Evolutionary conservation across 768 basidiomycete species (phyloP).

Genomic region (Exidia glandulosa): DNA sequence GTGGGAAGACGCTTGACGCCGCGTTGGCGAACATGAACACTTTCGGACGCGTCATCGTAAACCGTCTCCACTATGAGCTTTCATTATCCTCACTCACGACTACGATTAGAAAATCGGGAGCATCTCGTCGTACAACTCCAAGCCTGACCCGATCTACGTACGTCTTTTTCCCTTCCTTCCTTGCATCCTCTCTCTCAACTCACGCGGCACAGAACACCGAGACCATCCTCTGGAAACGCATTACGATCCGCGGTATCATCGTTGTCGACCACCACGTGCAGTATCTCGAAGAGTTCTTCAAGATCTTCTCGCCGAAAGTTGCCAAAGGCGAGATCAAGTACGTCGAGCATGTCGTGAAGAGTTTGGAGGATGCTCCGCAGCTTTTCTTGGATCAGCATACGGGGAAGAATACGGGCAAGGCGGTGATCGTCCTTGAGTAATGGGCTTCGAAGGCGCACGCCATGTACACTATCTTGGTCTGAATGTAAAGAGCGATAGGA

Average conservation of each 20-base stretch:
- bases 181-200: constrained; percentile 16
- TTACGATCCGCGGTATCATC: constrained; percentile 36
- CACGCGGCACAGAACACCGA: constrained; percentile 24
- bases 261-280: constrained; percentile 23
- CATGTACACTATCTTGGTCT: no score
- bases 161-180: constrained; percentile 8
- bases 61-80: no score
- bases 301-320: constrained; percentile 28
- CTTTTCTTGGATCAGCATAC: constrained; percentile 26
- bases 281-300: constrained; percentile 31
- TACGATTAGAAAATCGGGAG: neutral
- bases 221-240: constrained; percentile 29
- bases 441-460: no score
- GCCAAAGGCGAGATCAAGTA: constrained; percentile 37
- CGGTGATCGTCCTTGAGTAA: neutral
- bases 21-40: constrained; percentile 36
- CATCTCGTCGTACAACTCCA: constrained; percentile 17
- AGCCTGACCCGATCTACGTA: constrained; percentile 10
- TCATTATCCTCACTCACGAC: no score
- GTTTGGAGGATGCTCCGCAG: constrained; percentile 31
- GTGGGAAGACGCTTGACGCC: constrained; percentile 46
- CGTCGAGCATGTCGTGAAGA: constrained; percentile 32
- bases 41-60: constrained; percentile 37
- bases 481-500: no score
- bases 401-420: constrained; percentile 26